Evolutionary conservation across 768 basidiomycete genomes (phyloP).

Genomic region (Hemileccinum impolitum): DNA sequence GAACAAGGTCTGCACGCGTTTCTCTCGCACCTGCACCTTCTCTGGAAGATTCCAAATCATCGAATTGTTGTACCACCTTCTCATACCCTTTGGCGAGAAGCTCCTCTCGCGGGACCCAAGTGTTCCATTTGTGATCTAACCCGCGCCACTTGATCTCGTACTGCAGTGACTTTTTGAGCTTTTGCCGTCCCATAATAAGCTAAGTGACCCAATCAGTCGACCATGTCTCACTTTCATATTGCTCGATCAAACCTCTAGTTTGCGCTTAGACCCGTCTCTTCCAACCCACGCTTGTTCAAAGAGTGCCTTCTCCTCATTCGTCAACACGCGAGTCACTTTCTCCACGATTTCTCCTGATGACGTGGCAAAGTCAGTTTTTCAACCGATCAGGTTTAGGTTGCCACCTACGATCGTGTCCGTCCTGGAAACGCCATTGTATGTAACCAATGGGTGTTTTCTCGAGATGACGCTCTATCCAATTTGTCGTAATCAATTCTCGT

Average conservation of each 20-base stretch:
- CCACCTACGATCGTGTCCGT: conserved; percentile 88
- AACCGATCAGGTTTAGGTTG: conserved; percentile 11
- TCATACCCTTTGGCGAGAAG: conserved; percentile 82
- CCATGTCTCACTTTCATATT: conserved; percentile 8
- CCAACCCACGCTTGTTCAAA: conserved; percentile 88
- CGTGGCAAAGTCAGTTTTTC: conserved; percentile 10
- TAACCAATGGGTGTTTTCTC: conserved; percentile 97
- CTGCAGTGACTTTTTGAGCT: conserved; percentile 92
- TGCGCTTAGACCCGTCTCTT: conserved; percentile 85
- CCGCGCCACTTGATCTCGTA: conserved; percentile 91
- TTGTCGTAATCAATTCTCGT: conserved; percentile 24
- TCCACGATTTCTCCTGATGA: conserved; percentile 78
- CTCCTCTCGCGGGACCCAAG: conserved; percentile 88
- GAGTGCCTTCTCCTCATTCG: conserved; percentile 76
- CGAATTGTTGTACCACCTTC: conserved; percentile 91
- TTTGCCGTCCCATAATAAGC: conserved; percentile 92
- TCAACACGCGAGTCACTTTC: conserved; percentile 87
- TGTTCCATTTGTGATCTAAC: conserved; percentile 82
- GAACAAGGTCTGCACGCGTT: conserved; percentile 72
- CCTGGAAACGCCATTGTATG: conserved; percentile 99
- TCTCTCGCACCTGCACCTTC: conserved; percentile 94
- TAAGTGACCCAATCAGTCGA: conserved; percentile 29
- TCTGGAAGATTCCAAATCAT: conserved; percentile 92
- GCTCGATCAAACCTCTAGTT: conserved; percentile 69
- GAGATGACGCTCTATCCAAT: conserved; percentile 71